Evolutionary conservation across 305 asterid genomes (phyloP).

Genomic region (Withania somnifera): DNA sequence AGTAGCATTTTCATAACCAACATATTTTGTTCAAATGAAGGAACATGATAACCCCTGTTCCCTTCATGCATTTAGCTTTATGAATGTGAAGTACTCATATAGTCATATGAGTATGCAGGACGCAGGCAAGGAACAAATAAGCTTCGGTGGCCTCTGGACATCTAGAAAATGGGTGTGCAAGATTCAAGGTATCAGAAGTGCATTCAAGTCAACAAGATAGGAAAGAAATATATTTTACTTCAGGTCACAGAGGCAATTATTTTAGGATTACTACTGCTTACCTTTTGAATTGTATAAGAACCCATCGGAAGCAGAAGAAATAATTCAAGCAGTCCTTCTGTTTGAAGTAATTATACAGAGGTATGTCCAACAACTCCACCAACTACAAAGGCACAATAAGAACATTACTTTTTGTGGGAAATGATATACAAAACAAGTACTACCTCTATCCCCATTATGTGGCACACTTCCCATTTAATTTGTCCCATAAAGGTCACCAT

Average conservation of each 20-base stretch:
- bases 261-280: slow-evolving; percentile 17
- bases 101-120: background rate
- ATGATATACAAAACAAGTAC: background rate
- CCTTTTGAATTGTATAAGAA: slow-evolving; percentile 97
- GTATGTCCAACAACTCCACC: slow-evolving; percentile 84
- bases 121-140: background rate
- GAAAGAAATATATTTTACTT: background rate
- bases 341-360: slow-evolving; percentile 75
- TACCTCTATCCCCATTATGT: background rate
- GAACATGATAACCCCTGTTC: background rate
- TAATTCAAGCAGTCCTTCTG: slow-evolving; percentile 92
- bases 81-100: background rate
- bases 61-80: background rate
- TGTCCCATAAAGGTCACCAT: background rate
- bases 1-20: background rate
- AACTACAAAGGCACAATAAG: slow-evolving; percentile 42
- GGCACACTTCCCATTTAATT: background rate
- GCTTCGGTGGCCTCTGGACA: background rate
- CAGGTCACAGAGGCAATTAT: background rate
- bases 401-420: background rate
- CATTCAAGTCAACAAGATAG: background rate
- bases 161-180: background rate
- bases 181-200: background rate
- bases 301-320: slow-evolving; percentile 99
- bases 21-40: background rate